phyloP scores from a whole-genome alignment of 805 yeast species.

The Sugiyamaella floridensis region DNA sequence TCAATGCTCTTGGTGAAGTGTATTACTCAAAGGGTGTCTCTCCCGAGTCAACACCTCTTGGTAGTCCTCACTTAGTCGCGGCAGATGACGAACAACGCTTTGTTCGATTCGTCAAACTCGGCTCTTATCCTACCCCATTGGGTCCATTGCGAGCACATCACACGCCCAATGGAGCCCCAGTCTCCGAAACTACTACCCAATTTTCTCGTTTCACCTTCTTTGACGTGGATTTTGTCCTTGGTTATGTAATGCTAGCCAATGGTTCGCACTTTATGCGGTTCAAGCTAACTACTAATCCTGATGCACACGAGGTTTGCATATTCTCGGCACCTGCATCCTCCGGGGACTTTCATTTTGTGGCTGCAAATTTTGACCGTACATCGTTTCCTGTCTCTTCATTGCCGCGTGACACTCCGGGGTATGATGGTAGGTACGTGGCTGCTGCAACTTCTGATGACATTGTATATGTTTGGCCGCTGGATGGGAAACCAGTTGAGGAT shows the following conservation, averaged over 20 bases:
- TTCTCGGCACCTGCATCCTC: neutral
- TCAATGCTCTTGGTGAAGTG: conserved; percentile 9
- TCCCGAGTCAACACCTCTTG: neutral
- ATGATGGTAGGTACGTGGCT: conserved; percentile 16
- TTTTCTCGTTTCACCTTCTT: conserved; percentile 5
- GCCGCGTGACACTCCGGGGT: conserved; percentile 16
- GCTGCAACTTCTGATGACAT: conserved; percentile 14
- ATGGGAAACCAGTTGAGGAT: conserved; percentile 2
- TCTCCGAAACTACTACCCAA: neutral
- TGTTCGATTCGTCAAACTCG: neutral
- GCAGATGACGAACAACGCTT: neutral
- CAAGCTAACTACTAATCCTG: conserved; percentile 2
- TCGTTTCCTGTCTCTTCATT: conserved; percentile 13
- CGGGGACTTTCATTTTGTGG: conserved; percentile 3
- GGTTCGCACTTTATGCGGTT: conserved; percentile 8
- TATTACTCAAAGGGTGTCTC: neutral
- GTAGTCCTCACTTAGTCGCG: neutral
- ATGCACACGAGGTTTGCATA: conserved; percentile 1
- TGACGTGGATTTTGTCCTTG: conserved; percentile 17
- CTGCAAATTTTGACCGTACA: conserved; percentile 18
- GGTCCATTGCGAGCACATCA: neutral
- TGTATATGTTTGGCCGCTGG: conserved; percentile 18
- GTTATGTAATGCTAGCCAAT: conserved; percentile 12
- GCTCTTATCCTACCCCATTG: neutral
- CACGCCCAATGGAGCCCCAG: neutral